A percentile compares a stretch with the other conserved stretches of the same genome.
phyloP scores from a whole-genome alignment of 768 basidiomycete genomes.

The Xerocomus spinulosus region DNA sequence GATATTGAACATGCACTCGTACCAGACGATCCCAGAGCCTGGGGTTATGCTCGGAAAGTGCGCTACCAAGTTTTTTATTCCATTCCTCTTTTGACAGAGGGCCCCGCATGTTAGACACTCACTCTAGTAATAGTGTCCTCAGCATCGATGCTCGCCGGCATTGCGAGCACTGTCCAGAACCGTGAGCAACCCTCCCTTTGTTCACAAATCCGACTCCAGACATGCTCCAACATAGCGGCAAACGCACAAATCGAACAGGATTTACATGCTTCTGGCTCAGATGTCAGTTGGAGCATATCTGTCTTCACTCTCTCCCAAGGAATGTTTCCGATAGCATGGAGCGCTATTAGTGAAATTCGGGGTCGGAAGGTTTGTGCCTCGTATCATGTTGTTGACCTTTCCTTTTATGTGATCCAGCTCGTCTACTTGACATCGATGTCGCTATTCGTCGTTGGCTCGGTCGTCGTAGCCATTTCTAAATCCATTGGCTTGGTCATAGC shows the following conservation, averaged over 20 bases:
- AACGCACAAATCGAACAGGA: slow-evolving; percentile 60
- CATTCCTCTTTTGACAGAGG: slow-evolving; percentile 6
- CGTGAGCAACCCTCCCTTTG: slow-evolving; percentile 12
- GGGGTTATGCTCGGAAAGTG: slow-evolving; percentile 57
- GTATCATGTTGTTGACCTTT: neutral
- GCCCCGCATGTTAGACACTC: slow-evolving; percentile 3
- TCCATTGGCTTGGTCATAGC: slow-evolving; percentile 57
- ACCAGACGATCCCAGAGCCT: slow-evolving; percentile 56
- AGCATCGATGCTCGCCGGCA: slow-evolving; percentile 28
- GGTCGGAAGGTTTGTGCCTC: neutral
- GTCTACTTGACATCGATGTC: slow-evolving; percentile 53
- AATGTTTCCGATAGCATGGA: slow-evolving; percentile 34
- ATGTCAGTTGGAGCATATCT: slow-evolving; percentile 67
- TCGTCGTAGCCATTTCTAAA: slow-evolving; percentile 53
- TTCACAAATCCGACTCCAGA: neutral
- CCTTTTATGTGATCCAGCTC: slow-evolving; percentile 28
- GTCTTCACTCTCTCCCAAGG: slow-evolving; percentile 74
- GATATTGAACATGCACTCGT: slow-evolving; percentile 45
- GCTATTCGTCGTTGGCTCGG: slow-evolving; percentile 52
- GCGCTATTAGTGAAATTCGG: slow-evolving; percentile 7
- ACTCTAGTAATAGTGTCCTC: slow-evolving; percentile 19
- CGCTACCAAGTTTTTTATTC: neutral
- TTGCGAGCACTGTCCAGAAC: slow-evolving; percentile 26
- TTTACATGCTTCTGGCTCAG: slow-evolving; percentile 52
- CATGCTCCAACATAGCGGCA: slow-evolving; percentile 44